Base-by-base conservation (phyloP, 495 filamentous ascomycete species). In the Neurospora sp. region DNA sequence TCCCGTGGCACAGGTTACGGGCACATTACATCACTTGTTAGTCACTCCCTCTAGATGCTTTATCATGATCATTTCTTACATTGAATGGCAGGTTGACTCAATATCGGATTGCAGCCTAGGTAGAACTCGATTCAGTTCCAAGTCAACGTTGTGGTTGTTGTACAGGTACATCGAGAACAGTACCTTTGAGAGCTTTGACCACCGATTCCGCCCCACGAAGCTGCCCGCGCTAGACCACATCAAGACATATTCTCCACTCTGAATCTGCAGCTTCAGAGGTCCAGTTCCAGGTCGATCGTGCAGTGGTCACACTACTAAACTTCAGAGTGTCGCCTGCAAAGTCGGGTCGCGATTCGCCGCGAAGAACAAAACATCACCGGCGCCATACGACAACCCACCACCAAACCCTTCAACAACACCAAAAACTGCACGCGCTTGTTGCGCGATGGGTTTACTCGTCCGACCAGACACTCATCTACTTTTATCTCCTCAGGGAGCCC, bases 401-500 rank as follows among this genome's bases (percentile, higher is more conserved):
- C 40, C 31, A 16, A 45, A 42, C 14, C 40, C 14, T 69, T 20
- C 40, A 40, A 31, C 27, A 14, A 61, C 22, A 61, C 27, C 12
- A 12, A 61, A 17, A 17, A 20, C 65, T 27, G n/a, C 61, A 68
- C 77, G 79, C 77, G 76, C 75, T 75, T 40, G 17, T 69, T 78
- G 79, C 76, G 79, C 76, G 75, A 80, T 80, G 79, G 79, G 79
- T 74, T 71, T 71, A 65, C 75, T 71, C 75, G 70, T 35, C 40
- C 6, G 22, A 72, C 71, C 70, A 38, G 2, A 72, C 40, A 65
- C 41, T 59, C 41, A 61, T 74, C 45, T 68, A 69, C 74, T 77
- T 77, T 70, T 65, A 22, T 70, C 44, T 22, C 65, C 70, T 16
- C 42, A 35, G 75, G 74, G 70, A 77, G 78, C 71, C 75, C 69